These are phyloP conservation scores for Penicillium flavigenum DNA, from an alignment of 495 filamentous ascomycete genomes.

Conservation along the genomic window DNA sequence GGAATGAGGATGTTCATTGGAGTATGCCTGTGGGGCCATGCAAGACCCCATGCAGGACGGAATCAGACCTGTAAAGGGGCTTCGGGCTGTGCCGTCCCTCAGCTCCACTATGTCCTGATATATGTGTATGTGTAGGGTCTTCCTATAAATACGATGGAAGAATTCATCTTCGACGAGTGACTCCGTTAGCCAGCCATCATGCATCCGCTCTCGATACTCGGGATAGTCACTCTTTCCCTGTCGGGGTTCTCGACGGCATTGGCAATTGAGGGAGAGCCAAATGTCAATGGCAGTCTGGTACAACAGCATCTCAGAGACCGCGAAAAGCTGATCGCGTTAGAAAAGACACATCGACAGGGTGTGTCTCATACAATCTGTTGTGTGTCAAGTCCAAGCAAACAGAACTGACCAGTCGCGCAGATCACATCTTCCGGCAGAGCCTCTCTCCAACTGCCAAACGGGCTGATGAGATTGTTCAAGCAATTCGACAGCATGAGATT, in stretches of 20 bases:
- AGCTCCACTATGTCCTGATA: neutral
- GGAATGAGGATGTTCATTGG: neutral
- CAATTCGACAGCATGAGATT: conserved; percentile 23
- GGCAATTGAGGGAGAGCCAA: too few relatives aligned
- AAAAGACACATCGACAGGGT: too few relatives aligned
- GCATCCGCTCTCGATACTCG: neutral
- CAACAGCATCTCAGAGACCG: too few relatives aligned
- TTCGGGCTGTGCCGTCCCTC: neutral
- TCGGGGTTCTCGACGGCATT: neutral
- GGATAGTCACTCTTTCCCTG: neutral
- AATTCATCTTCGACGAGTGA: neutral
- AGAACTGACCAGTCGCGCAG: too few relatives aligned
- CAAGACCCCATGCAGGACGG: neutral
- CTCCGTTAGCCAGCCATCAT: neutral
- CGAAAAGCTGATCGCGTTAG: too few relatives aligned
- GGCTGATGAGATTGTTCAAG: conserved; percentile 17
- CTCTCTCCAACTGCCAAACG: conserved; percentile 7
- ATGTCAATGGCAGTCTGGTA: too few relatives aligned
- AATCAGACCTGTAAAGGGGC: neutral
- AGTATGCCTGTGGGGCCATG: neutral
- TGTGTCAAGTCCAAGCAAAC: too few relatives aligned
- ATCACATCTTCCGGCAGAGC: too few relatives aligned
- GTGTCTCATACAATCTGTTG: too few relatives aligned
- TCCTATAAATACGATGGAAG: too few relatives aligned
- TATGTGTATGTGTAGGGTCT: too few relatives aligned